These are phyloP conservation scores for Populus tomentosa DNA, from an alignment of 441 rosid genomes.

Conservation along the genomic window DNA sequence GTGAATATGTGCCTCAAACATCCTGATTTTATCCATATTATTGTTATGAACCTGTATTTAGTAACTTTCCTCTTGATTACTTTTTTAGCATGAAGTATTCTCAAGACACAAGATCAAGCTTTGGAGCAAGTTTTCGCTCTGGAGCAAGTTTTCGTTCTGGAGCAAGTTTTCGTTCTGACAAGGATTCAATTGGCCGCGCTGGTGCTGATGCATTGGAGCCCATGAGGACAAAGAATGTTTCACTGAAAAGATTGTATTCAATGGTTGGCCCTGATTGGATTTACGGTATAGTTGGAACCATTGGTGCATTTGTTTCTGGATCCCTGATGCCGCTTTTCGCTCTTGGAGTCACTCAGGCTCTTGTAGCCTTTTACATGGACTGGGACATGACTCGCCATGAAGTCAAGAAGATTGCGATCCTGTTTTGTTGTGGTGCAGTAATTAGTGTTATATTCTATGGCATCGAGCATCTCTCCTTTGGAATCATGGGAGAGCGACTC, in stretches of 20 bases:
- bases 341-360: slow-evolving; percentile 87
- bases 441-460: slow-evolving; percentile 58
- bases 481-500: slow-evolving; percentile 88
- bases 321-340: slow-evolving; percentile 96
- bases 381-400: slow-evolving; percentile 78
- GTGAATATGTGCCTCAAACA: not conserved
- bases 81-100: slow-evolving; percentile 50
- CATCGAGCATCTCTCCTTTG: slow-evolving; percentile 67
- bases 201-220: slow-evolving; percentile 42
- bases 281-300: slow-evolving; percentile 60
- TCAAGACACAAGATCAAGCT: slow-evolving; percentile 59
- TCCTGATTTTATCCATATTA: not conserved
- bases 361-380: slow-evolving; percentile 70
- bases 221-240: slow-evolving; percentile 33
- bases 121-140: slow-evolving; percentile 68
- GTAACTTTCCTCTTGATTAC: not conserved
- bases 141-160: slow-evolving; percentile 27
- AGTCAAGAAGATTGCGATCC: slow-evolving; percentile 59
- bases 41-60: not conserved
- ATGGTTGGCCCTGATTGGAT: slow-evolving; percentile 85
- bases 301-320: slow-evolving; percentile 73
- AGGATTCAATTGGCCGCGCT: slow-evolving; percentile 53
- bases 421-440: slow-evolving; percentile 67
- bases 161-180: slow-evolving; percentile 74
- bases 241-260: slow-evolving; percentile 60